These are phyloP conservation scores for Nemania bipapillata DNA, from an alignment of 2,329 filamentous ascomycete genomes.

Conservation along the genomic window DNA sequence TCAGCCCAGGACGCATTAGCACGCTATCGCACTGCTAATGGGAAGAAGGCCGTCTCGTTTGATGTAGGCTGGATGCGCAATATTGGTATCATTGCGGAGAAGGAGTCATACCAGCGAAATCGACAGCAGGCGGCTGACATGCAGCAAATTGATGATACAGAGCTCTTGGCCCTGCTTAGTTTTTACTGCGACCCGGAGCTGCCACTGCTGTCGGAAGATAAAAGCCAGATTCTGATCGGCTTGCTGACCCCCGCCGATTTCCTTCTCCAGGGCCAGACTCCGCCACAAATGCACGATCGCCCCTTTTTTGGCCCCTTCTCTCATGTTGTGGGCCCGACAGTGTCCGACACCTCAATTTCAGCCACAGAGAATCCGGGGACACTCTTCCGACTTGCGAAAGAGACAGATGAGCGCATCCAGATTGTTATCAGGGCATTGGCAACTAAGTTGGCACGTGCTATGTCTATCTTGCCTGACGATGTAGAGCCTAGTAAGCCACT, in stretches of 20 bases:
- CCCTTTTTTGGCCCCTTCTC: conserved; percentile 36
- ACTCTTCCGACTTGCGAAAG: conserved; percentile 32
- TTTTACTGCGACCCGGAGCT: conserved; percentile 39
- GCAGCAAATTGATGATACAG: conserved; percentile 39
- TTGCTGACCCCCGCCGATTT: conserved; percentile 35
- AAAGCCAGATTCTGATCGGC: conserved; percentile 38
- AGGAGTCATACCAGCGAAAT: conserved; percentile 28
- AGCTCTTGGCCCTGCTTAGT: conserved; percentile 43
- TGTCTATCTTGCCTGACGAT: conserved; percentile 42
- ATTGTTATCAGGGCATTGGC: conserved; percentile 34
- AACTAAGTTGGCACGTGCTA: conserved; percentile 34
- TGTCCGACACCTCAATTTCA: background rate
- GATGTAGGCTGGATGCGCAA: conserved; percentile 47
- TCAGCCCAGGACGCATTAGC: conserved; percentile 47
- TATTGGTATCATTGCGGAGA: conserved; percentile 46
- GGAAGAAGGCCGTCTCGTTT: conserved; percentile 43
- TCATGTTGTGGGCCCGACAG: conserved; percentile 12
- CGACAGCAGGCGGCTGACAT: conserved; percentile 36
- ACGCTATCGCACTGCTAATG: conserved; percentile 37
- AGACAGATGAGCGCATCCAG: conserved; percentile 28
- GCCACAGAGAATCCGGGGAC: conserved; percentile 24
- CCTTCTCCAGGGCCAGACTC: conserved; percentile 25
- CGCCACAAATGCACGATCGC: conserved; percentile 26
- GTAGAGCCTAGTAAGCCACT: conserved; percentile 44
- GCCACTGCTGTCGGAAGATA: conserved; percentile 7